Evolutionary conservation across 805 yeast genomes (phyloP).

Genomic region (Pichia scutulata): DNA sequence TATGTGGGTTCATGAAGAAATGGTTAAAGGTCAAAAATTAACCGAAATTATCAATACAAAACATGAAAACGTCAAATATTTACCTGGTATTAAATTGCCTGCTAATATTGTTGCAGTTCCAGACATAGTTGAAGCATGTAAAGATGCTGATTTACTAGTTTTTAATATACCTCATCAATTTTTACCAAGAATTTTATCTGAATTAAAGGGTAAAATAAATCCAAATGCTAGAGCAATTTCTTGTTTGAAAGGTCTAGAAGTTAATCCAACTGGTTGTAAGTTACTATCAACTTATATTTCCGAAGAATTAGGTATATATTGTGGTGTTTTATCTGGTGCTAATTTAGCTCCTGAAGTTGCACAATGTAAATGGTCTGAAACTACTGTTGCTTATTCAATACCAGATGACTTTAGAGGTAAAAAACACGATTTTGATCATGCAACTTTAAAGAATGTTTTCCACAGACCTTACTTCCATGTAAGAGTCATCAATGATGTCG

Average conservation of each 20-base stretch:
- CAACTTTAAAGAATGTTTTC: conserved; percentile 71
- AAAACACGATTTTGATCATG: conserved; percentile 66
- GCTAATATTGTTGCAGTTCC: conserved; percentile 85
- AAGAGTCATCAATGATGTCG: conserved; percentile 82
- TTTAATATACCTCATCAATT: conserved; percentile 98
- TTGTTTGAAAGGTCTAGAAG: conserved; percentile 93
- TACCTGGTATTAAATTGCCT: conserved; percentile 85
- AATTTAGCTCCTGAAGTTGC: conserved; percentile 98
- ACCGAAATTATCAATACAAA: conserved; percentile 84
- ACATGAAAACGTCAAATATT: conserved; percentile 91
- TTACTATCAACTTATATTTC: conserved; percentile 73
- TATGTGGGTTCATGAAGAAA: conserved; percentile 97
- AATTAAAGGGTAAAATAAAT: conserved; percentile 68
- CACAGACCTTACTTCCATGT: conserved; percentile 99
- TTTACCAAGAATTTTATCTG: conserved; percentile 65
- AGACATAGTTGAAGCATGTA: conserved; percentile 64
- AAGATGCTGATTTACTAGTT: conserved; percentile 76
- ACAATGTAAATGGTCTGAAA: conserved; percentile 91
- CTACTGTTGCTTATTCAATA: conserved; percentile 83
- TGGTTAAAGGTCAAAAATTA: conserved; percentile 65
- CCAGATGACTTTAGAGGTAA: conserved; percentile 64
- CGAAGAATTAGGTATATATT: conserved; percentile 73
- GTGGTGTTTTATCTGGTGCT: conserved; percentile 97
- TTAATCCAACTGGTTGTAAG: conserved; percentile 76
- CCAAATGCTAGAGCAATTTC: conserved; percentile 80